Percentiles rank a stretch among this genome's conserved stretches.
Conservation (phyloP, 2,329 filamentous ascomycete genomes). For the Cordyceps farinosa region DNA sequence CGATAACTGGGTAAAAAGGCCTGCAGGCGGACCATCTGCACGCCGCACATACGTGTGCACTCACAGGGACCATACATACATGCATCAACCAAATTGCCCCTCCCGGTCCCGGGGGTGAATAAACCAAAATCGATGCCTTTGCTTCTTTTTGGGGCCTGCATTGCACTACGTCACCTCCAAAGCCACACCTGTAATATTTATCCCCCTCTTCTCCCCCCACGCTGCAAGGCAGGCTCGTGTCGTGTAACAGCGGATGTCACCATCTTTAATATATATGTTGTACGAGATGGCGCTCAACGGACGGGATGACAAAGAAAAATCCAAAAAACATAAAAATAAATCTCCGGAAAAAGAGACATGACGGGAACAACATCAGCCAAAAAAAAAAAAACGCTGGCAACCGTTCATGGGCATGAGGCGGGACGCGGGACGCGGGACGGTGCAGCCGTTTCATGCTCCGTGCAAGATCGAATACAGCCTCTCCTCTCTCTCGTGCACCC, state of each 20-base stretch:
- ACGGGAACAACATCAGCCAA: not conserved
- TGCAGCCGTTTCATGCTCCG: not conserved
- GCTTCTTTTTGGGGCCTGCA: not conserved
- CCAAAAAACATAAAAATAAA: not conserved
- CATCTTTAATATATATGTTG: not conserved
- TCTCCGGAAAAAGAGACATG: not conserved
- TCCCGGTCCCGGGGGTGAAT: not conserved
- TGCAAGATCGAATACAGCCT: not conserved
- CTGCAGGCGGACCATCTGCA: not conserved
- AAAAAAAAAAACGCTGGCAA: not conserved
- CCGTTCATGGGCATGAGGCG: not conserved
- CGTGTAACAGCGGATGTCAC: not conserved
- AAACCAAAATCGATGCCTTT: no score
- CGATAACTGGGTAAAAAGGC: conserved; percentile 1
- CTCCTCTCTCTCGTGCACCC: not conserved
- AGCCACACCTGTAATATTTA: not conserved
- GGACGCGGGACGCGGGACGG: not conserved
- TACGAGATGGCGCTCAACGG: not conserved
- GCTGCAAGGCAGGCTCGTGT: not conserved
- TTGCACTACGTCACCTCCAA: not conserved
- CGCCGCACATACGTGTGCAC: not conserved
- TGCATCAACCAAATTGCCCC: conserved; percentile 1
- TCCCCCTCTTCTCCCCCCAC: not conserved
- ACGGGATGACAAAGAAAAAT: not conserved
- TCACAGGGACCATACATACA: not conserved